Conservation (phyloP, 768 basidiomycete species). For the Leucosporidium yakuticum region DNA sequence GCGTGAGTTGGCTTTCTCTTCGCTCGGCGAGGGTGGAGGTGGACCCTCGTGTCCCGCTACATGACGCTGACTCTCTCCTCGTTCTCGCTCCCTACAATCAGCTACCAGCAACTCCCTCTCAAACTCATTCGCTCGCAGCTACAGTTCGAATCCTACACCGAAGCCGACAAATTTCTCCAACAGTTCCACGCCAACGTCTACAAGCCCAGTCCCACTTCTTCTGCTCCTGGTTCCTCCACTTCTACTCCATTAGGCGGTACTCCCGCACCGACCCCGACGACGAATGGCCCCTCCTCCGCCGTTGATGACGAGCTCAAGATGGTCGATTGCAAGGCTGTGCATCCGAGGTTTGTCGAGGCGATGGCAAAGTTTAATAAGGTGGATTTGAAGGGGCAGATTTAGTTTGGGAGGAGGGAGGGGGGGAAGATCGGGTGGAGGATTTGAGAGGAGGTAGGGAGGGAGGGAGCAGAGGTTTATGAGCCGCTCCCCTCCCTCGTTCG, state of each 20-base stretch:
- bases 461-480: too few relatives aligned
- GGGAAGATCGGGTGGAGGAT: too few relatives aligned
- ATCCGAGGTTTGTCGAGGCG: slow-evolving; percentile 53
- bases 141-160: slow-evolving; percentile 65
- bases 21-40: too few relatives aligned
- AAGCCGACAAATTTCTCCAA: slow-evolving; percentile 62
- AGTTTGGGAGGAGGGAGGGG: slow-evolving; percentile 14
- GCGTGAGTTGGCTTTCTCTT: slow-evolving; percentile 53
- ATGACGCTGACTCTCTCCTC: slow-evolving; percentile 13
- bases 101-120: slow-evolving; percentile 75
- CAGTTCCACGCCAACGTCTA: slow-evolving; percentile 62
- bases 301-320: not conserved
- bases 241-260: not conserved
- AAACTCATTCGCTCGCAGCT: slow-evolving; percentile 72
- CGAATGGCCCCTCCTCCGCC: not conserved
- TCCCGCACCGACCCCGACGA: not conserved
- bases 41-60: slow-evolving; percentile 20
- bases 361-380: slow-evolving; percentile 78
- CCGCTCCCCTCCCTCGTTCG: too few relatives aligned
- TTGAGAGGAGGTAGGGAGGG: too few relatives aligned
- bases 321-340: slow-evolving; percentile 66
- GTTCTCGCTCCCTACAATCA: slow-evolving; percentile 41
- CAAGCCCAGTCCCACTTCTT: slow-evolving; percentile 26
- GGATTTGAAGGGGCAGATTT: slow-evolving; percentile 88
- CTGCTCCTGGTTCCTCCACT: not conserved